These are phyloP conservation scores for Exserohilum rostratum DNA, from an alignment of 2,329 filamentous ascomycete genomes.

Conservation along the genomic window DNA sequence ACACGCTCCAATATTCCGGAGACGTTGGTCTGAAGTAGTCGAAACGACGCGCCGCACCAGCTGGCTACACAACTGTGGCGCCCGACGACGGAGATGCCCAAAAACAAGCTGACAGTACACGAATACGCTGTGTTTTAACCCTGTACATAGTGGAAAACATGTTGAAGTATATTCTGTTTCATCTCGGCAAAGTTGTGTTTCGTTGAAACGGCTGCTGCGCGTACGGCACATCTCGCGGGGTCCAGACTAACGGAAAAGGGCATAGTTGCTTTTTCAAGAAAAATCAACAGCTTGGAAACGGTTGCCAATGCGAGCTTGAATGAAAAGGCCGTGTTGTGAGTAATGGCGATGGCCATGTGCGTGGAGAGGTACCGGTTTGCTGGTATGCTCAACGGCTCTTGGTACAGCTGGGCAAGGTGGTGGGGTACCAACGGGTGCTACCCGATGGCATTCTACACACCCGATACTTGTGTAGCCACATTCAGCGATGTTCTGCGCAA, in stretches of 20 bases:
- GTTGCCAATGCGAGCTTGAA: constrained; percentile 4
- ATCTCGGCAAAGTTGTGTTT: background rate
- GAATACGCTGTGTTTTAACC: no score
- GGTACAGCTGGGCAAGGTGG: constrained; percentile 20
- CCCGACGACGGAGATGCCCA: no score
- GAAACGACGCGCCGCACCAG: no score
- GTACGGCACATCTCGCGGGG: no score
- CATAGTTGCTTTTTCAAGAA: background rate
- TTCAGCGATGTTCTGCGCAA: background rate
- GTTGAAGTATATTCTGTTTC: constrained; percentile 1
- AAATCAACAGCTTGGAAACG: constrained; percentile 11
- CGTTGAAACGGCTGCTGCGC: background rate
- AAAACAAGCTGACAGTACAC: no score
- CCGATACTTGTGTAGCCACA: background rate
- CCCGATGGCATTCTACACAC: background rate
- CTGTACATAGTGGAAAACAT: background rate
- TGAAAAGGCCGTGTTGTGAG: constrained; percentile 2
- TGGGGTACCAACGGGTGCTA: background rate
- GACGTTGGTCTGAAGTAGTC: no score
- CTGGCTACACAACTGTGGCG: background rate
- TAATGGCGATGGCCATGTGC: background rate
- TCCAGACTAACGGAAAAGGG: background rate
- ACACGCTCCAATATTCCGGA: no score
- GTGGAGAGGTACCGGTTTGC: constrained; percentile 1
- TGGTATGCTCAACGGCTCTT: constrained; percentile 10